phyloP scores from a whole-genome alignment of 129 eudicot genomes.

The Chrysanthemum seticuspe region DNA sequence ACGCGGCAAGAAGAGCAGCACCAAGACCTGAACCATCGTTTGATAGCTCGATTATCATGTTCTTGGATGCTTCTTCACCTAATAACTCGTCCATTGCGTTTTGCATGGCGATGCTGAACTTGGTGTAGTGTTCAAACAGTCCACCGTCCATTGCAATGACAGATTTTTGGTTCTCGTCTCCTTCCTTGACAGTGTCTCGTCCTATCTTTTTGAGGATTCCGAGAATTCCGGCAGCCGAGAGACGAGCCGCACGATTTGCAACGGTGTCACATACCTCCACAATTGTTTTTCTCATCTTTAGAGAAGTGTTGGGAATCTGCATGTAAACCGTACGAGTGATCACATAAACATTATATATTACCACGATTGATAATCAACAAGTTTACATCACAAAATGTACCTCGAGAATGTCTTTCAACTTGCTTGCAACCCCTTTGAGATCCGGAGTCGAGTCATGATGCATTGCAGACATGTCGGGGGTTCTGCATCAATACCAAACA shows the following conservation, averaged over 20 bases:
- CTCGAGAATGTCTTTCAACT: constrained; percentile 80
- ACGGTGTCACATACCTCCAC: constrained; percentile 72
- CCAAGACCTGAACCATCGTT: constrained; percentile 97
- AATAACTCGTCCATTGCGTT: constrained; percentile 59
- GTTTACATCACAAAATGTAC: constrained; percentile 29
- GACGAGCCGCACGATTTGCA: constrained; percentile 90
- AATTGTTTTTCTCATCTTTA: constrained; percentile 61
- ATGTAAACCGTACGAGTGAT: background rate
- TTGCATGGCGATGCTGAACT: constrained; percentile 64
- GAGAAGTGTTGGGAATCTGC: constrained; percentile 70
- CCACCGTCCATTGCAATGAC: constrained; percentile 94
- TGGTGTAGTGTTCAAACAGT: constrained; percentile 76
- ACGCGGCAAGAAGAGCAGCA: constrained; percentile 94
- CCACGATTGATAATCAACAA: background rate
- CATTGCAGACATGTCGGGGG: constrained; percentile 93
- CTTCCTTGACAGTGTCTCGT: constrained; percentile 50
- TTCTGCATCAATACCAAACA: constrained; percentile 49
- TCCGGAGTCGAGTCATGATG: constrained; percentile 87
- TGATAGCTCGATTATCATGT: constrained; percentile 49
- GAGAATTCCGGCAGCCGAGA: constrained; percentile 85
- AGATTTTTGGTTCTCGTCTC: constrained; percentile 49
- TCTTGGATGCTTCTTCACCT: constrained; percentile 50
- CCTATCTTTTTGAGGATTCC: constrained; percentile 80
- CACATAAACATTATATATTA: background rate
- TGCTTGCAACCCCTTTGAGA: constrained; percentile 79